Conservation (phyloP, 352 stramenopile species). For the Phytophthora meadii region DNA sequence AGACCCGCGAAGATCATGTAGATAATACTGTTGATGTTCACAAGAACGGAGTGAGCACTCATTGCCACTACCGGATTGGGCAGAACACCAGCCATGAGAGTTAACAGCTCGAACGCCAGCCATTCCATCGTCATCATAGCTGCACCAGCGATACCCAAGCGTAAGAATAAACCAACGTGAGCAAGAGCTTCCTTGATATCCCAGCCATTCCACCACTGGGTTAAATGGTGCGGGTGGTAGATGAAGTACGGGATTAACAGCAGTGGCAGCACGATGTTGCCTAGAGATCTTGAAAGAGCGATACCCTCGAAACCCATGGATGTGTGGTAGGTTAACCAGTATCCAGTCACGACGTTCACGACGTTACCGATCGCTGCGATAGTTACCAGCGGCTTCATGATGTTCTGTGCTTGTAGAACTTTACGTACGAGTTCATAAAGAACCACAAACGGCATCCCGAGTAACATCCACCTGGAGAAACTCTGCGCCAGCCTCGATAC, state of each 20-base stretch:
- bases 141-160: constrained; percentile 62
- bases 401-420: constrained; percentile 54
- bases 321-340: constrained; percentile 77
- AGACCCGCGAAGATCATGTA: constrained; percentile 40
- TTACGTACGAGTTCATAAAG: constrained; percentile 84
- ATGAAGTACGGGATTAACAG: constrained; percentile 62
- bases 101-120: constrained; percentile 77
- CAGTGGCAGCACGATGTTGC: constrained; percentile 51
- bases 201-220: constrained; percentile 51
- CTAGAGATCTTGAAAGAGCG: constrained; percentile 48
- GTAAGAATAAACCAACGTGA: constrained; percentile 54
- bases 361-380: constrained; percentile 68
- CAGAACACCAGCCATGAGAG: constrained; percentile 68
- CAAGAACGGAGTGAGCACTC: constrained; percentile 66
- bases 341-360: constrained; percentile 66
- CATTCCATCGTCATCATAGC: constrained; percentile 78
- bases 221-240: constrained; percentile 37
- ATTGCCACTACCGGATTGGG: constrained; percentile 65
- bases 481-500: constrained; percentile 62
- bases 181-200: constrained; percentile 44
- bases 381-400: constrained; percentile 55
- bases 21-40: not conserved
- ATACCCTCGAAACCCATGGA: constrained; percentile 36
- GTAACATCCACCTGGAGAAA: constrained; percentile 66
- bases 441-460: constrained; percentile 71